A percentile compares a stretch with the other conserved stretches of the same genome.
Evolutionary conservation across 2,329 filamentous ascomycete genomes (phyloP).

Genomic region (Fusarium stilboides): DNA sequence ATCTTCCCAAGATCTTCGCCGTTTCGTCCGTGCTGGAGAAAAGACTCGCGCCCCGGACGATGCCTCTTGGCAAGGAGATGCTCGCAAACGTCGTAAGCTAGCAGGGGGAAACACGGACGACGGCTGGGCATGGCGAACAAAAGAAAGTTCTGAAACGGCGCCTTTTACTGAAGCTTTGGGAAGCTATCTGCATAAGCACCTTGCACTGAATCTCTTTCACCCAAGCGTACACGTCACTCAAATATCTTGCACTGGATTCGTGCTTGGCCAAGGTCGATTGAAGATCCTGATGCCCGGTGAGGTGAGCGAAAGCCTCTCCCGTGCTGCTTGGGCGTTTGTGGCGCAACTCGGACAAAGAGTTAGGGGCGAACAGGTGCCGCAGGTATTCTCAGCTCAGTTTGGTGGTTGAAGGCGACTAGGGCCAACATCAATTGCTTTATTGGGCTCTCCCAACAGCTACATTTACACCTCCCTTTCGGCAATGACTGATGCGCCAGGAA

Average conservation of each 20-base stretch:
- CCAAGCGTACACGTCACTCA: conserved; percentile 67
- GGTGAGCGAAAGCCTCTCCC: conserved; percentile 51
- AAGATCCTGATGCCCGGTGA: conserved; percentile 61
- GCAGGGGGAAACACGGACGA: conserved; percentile 66
- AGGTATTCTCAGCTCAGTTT: conserved; percentile 43
- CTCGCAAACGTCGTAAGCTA: conserved; percentile 60
- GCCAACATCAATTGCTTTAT: neutral
- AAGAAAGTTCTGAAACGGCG: conserved; percentile 41
- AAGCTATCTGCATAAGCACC: conserved; percentile 66
- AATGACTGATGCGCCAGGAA: neutral
- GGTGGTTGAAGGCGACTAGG: conserved; percentile 25
- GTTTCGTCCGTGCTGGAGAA: conserved; percentile 62
- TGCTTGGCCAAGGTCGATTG: conserved; percentile 66
- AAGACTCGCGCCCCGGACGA: conserved; percentile 14
- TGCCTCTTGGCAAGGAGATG: conserved; percentile 52
- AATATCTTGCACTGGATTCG: conserved; percentile 70
- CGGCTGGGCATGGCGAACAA: conserved; percentile 66
- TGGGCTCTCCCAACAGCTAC: neutral
- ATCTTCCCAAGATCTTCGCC: conserved; percentile 62
- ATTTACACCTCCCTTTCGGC: neutral
- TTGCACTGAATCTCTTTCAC: conserved; percentile 70
- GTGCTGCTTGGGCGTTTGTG: conserved; percentile 58
- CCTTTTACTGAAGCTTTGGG: conserved; percentile 67
- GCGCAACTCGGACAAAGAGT: conserved; percentile 56
- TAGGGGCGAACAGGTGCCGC: conserved; percentile 47